phyloP scores from a whole-genome alignment of 225 moss, liverwort and hornwort species.

The Straminergon stramineum region DNA sequence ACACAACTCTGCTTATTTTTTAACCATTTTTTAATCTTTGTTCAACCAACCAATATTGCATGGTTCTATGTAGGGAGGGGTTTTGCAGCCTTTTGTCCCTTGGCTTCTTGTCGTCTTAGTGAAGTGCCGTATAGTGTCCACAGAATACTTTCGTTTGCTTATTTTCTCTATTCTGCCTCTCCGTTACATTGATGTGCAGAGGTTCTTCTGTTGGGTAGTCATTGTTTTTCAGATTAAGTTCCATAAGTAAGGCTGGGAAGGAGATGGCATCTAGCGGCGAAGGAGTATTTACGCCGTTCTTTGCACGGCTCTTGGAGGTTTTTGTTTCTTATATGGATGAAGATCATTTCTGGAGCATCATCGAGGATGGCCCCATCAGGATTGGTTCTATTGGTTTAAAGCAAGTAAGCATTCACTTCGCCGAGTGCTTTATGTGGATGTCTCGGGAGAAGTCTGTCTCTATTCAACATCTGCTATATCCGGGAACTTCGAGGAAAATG shows the following conservation, averaged over 20 bases:
- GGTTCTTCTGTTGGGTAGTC: constrained; percentile 34
- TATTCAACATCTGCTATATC: neutral
- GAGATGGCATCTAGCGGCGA: constrained; percentile 38
- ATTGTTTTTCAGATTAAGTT: constrained; percentile 54
- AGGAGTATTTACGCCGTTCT: constrained; percentile 36
- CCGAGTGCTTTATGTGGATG: neutral
- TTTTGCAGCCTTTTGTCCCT: neutral
- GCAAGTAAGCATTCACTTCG: constrained; percentile 36
- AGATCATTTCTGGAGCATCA: constrained; percentile 53
- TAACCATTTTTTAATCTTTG: neutral
- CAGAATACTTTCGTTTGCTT: neutral
- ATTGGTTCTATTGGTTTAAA: constrained; percentile 70
- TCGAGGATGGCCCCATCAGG: constrained; percentile 63
- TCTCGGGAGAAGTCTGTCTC: neutral
- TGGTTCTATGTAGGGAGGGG: neutral
- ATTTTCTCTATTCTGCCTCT: neutral
- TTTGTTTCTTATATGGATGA: constrained; percentile 47
- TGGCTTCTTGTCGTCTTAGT: neutral
- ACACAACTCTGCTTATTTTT: neutral
- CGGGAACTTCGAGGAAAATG: neutral
- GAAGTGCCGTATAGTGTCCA: neutral
- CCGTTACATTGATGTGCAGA: neutral
- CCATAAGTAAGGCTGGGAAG: constrained; percentile 29
- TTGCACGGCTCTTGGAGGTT: constrained; percentile 57
- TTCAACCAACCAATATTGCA: neutral